Evolutionary conservation across 371 early-diverging fungal species (phyloP).

Genomic region (Apophysomyces variabilis): DNA sequence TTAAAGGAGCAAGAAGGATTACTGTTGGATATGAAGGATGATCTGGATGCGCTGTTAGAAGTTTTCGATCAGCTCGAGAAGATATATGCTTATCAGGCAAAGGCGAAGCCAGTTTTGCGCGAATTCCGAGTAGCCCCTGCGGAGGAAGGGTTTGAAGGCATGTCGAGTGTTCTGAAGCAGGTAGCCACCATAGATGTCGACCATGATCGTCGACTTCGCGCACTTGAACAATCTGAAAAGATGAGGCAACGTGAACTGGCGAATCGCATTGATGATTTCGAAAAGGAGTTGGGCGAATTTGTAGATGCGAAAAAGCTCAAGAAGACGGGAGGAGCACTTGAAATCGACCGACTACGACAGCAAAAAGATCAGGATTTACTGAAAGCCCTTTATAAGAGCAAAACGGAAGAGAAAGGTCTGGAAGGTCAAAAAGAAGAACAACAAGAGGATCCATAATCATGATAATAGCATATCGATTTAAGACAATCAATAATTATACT

Average conservation of each 20-base stretch:
- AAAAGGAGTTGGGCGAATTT: constrained; percentile 70
- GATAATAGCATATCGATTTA: background rate
- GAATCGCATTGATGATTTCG: constrained; percentile 73
- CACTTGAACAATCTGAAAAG: constrained; percentile 69
- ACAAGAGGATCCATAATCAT: constrained; percentile 7
- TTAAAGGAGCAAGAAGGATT: constrained; percentile 79
- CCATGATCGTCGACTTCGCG: constrained; percentile 66
- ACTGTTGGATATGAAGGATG: constrained; percentile 74
- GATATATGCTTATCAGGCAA: constrained; percentile 64
- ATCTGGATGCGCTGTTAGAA: constrained; percentile 63
- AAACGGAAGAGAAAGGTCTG: background rate
- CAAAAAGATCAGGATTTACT: constrained; percentile 68
- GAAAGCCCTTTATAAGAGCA: constrained; percentile 29
- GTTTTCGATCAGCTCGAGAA: constrained; percentile 70
- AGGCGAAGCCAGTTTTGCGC: constrained; percentile 40
- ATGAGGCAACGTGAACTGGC: constrained; percentile 69
- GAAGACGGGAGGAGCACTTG: constrained; percentile 78
- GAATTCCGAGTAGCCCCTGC: constrained; percentile 63
- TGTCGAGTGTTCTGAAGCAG: constrained; percentile 70
- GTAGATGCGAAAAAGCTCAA: constrained; percentile 66
- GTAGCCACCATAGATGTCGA: constrained; percentile 72
- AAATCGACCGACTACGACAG: constrained; percentile 67
- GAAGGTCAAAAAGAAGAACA: constrained; percentile 10
- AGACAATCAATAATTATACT: too few species aligned
- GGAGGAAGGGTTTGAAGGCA: constrained; percentile 68